A percentile compares a stretch with the other conserved stretches of the same genome.
phyloP scores from a whole-genome alignment of 2,329 filamentous ascomycete species.

The Diplocarpon rosae region DNA sequence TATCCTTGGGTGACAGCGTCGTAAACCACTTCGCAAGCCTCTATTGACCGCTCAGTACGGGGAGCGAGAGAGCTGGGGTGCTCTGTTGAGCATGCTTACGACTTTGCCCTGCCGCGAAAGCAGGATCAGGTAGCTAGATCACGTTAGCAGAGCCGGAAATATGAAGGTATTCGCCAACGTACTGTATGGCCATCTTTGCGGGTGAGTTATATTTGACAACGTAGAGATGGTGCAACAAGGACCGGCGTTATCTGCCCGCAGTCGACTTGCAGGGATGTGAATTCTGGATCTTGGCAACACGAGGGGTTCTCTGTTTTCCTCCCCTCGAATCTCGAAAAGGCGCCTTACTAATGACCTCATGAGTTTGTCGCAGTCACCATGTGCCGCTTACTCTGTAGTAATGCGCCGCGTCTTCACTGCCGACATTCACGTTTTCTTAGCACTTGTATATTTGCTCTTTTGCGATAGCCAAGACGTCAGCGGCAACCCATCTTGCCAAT shows the following conservation, averaged over 20 bases:
- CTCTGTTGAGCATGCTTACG: conserved; percentile 45
- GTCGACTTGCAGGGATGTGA: conserved; percentile 2
- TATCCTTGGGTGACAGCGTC: conserved; percentile 92
- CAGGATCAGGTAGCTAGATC: conserved; percentile 81
- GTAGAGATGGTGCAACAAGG: background rate
- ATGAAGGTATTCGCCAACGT: conserved; percentile 18
- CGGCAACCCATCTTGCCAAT: conserved; percentile 3
- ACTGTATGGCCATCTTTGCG: conserved; percentile 40
- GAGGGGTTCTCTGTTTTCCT: background rate
- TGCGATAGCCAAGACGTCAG: conserved; percentile 1
- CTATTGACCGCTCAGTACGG: conserved; percentile 37
- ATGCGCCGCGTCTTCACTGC: background rate
- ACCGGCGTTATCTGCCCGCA: conserved; percentile 1
- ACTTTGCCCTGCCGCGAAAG: conserved; percentile 98
- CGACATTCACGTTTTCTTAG: background rate
- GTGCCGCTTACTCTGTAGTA: background rate
- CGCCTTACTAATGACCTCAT: conserved; percentile 3
- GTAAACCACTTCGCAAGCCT: conserved; percentile 99
- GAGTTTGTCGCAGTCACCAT: background rate
- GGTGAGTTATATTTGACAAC: conserved; percentile 6
- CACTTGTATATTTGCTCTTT: background rate
- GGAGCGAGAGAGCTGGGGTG: background rate
- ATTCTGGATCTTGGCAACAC: background rate
- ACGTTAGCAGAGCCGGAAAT: conserved; percentile 10
- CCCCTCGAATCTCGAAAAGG: background rate